Base-by-base conservation (phyloP, 1,139 yeast species). In the Tardiomyces depauwii region DNA sequence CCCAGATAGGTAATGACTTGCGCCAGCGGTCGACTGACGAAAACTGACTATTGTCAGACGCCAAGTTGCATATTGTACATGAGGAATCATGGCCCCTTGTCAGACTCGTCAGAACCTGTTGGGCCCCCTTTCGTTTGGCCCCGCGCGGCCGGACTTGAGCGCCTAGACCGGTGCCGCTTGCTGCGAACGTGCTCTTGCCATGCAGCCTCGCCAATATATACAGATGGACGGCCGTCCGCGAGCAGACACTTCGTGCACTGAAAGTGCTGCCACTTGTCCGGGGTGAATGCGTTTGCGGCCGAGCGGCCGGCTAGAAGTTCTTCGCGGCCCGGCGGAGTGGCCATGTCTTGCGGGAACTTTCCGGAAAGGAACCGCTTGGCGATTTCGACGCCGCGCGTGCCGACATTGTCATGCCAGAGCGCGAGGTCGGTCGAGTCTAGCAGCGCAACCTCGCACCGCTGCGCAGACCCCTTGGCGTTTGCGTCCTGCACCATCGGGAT, bases 341-440 rank as follows among this genome's bases (percentile, higher is more conserved):
- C 39, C 14, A 49, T n/a, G 2, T 28, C 19, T 23, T 32, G 40
- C 38, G 52, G 45, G 39, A 23, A 28, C 16, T 18, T 33, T 18
- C 19, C 47, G 1, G 48, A 40, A 1, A 78, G 47, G 55, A 79
- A 80, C 2, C 61, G 59, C 2, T 64, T 51, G 0, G 82, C 67
- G 1, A 87, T 78, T 0, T 49, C 46, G 0, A 70, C 51, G 0
- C 95, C 95, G 44, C 81, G 65, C 0, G 64, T 59, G 10, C 65
- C 66, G 2, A 88, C 96, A 6, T 65, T 64, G 1, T 59, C 55
- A 2, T 68, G 55, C 96, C 96, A 88, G 5, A 62, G 47, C 0
- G 54, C 30, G 46, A 88, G 63, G 59, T 88, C 80, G 0, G 93
- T 77, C 1, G 98, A 93, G 65, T 91, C 84, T 12, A 89, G 64